Conservation (phyloP, 2,329 filamentous ascomycete genomes). For the Amauroascus verrucosus region DNA sequence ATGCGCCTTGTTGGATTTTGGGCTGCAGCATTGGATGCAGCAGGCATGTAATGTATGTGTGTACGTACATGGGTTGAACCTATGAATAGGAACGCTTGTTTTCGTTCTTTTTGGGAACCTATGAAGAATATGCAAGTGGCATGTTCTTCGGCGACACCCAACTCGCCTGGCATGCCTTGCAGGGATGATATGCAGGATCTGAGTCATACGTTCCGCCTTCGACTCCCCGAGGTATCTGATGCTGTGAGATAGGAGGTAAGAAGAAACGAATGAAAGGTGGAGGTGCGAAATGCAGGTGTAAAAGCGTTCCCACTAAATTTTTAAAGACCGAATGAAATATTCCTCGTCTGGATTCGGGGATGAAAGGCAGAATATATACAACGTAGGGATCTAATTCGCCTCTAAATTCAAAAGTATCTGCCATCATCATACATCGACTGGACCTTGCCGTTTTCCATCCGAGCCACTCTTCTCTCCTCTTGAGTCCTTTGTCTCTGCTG, state of each 20-base stretch:
- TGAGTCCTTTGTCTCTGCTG: constrained; percentile 47
- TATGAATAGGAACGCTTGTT: background rate
- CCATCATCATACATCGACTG: constrained; percentile 36
- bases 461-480: constrained; percentile 46
- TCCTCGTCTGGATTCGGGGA: background rate
- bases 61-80: background rate
- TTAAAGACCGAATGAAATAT: constrained; percentile 2
- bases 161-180: background rate
- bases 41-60: background rate
- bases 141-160: background rate
- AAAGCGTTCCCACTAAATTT: background rate
- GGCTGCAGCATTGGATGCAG: background rate
- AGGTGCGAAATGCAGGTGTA: background rate
- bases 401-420: constrained; percentile 18
- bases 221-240: background rate
- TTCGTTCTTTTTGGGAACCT: background rate
- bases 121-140: constrained; percentile 4
- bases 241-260: background rate
- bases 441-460: constrained; percentile 37
- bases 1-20: background rate
- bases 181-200: background rate
- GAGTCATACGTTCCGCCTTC: background rate
- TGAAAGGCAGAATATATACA: constrained; percentile 8
- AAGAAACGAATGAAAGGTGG: background rate
- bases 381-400: constrained; percentile 5